Evolutionary conservation across 2,329 filamentous ascomycete species (phyloP), one percentile per base, ranked within the genome.

Genomic region (Thielaviopsis punctulata): DNA sequence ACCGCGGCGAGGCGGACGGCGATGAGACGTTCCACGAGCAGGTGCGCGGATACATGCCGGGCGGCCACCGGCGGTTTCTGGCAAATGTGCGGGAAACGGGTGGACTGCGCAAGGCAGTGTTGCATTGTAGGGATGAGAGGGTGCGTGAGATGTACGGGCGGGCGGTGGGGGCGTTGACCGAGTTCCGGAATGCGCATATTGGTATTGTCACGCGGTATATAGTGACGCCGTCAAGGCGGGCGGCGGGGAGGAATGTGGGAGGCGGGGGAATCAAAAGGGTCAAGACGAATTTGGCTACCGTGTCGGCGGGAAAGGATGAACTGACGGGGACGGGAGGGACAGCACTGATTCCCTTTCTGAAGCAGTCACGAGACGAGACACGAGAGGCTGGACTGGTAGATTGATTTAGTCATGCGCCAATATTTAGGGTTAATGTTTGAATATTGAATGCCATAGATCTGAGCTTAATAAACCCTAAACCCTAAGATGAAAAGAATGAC

Each of bases 41-140:
- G 58, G 98, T 98, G 92, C 83, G 90, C 55, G 77, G 77, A 41
- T 98, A 98, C 68, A 98, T 98, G 92, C 92, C 92, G 0, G 89
- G 88, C 0, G 79, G 84, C 0, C 92, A 98, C 62, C 83, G 87
- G 2, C 80, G 84, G 39, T 98, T 98, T 68, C 73, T 98, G 3
- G 76, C 84, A 57, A 83, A 93, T 56, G 81, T 95, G 13, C 73
- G 77, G 48, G 70, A 70, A 15, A 80, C 95, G 3, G 80, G 90
- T 58, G 96, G 96, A 61, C 87, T 98, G 59, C 84, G 87, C 24
- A 73, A 82, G n/a, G 96, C 83, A 60, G 59, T 77, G 75, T 62
- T 69, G 15, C 15, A 36, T 10, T n/a, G 22, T 2, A 67, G 70
- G 39, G 75, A 95, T 62, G 72, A 73, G 22, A 74, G 78, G 9